These are phyloP conservation scores for Suillus paluster DNA, from an alignment of 768 basidiomycete genomes.

Conservation along the genomic window DNA sequence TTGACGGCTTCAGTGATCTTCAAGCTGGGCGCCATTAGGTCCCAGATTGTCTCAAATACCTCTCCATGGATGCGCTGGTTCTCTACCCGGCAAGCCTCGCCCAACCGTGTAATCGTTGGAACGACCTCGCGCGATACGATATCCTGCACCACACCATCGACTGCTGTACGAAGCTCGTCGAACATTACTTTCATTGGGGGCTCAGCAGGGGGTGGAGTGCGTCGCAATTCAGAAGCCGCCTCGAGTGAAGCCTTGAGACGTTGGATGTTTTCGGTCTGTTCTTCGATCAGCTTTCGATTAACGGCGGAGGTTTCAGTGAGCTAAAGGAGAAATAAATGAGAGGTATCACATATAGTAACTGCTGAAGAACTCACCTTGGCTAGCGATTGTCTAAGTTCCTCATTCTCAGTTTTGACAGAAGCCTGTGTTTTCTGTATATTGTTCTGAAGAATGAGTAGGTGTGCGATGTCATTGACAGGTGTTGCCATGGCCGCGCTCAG, in stretches of 20 bases:
- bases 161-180: conserved; percentile 1
- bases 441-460: conserved; percentile 23
- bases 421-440: background rate
- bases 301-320: background rate
- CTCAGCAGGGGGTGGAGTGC: conserved; percentile 1
- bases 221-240: background rate
- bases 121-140: background rate
- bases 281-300: background rate
- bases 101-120: background rate
- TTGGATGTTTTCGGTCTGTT: background rate
- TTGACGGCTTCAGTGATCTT: background rate
- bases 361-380: background rate
- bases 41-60: conserved; percentile 4
- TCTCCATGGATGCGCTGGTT: background rate
- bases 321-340: background rate
- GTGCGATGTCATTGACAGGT: conserved; percentile 28
- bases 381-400: background rate
- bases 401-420: conserved; percentile 1
- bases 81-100: background rate
- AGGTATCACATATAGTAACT: background rate
- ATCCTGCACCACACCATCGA: background rate
- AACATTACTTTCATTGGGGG: background rate
- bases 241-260: background rate
- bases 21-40: background rate
- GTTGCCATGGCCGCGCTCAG: conserved; percentile 29